These are phyloP conservation scores for Epithemia pelagica DNA, from an alignment of 108 stramenopile genomes.

Conservation along the genomic window DNA sequence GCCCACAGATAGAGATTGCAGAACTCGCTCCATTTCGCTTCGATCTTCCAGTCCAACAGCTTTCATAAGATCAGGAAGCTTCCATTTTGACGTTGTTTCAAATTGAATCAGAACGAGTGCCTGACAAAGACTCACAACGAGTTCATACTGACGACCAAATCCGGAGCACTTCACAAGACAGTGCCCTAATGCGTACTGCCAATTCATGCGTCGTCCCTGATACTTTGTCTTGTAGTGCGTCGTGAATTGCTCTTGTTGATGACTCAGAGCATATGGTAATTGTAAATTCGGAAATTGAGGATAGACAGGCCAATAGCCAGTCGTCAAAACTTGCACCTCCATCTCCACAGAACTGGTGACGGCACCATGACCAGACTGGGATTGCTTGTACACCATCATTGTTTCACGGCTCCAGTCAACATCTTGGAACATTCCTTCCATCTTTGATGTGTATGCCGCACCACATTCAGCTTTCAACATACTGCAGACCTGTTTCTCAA, in stretches of 20 bases:
- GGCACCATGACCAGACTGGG: constrained; percentile 8
- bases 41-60: constrained; percentile 83
- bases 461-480: constrained; percentile 98
- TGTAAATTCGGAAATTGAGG: constrained; percentile 63
- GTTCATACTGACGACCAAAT: constrained; percentile 49
- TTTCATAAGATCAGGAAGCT: constrained; percentile 60
- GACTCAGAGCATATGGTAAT: constrained; percentile 52
- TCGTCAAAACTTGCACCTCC: constrained; percentile 88
- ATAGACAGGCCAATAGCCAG: constrained; percentile 96
- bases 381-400: constrained; percentile 79
- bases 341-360: constrained; percentile 50
- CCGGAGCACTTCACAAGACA: constrained; percentile 56
- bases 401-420: constrained; percentile 88
- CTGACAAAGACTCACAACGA: constrained; percentile 88
- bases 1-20: constrained; percentile 82
- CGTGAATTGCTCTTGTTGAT: constrained; percentile 50
- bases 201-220: constrained; percentile 92
- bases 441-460: constrained; percentile 93
- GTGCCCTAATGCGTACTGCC: constrained; percentile 90
- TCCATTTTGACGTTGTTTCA: constrained; percentile 46
- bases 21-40: constrained; percentile 76
- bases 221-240: constrained; percentile 86
- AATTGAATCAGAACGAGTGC: constrained; percentile 90
- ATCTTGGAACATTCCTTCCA: constrained; percentile 99
- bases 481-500: constrained; percentile 88